A percentile compares a stretch with the other conserved stretches of the same genome.
Conservation (phyloP, 768 basidiomycete genomes). For the Panaeolus papilionaceus region DNA sequence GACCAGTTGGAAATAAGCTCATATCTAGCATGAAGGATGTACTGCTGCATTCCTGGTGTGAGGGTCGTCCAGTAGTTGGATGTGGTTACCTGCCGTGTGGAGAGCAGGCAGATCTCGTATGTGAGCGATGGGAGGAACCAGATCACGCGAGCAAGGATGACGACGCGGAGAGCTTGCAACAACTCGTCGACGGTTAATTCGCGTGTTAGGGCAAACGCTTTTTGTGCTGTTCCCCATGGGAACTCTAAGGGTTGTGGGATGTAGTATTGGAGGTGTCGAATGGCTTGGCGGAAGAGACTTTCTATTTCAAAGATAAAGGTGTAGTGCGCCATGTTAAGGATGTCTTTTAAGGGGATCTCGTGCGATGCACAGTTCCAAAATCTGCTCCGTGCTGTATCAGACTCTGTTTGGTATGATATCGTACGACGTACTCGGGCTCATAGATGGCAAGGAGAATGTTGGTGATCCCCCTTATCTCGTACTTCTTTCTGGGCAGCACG, state of each 20-base stretch:
- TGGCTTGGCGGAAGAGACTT: constrained; percentile 13
- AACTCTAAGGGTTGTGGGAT: constrained; percentile 9
- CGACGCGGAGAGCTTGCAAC: neutral
- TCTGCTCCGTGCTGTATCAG: neutral
- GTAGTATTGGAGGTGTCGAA: constrained; percentile 12
- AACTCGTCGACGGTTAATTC: neutral
- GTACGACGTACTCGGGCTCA: constrained; percentile 8
- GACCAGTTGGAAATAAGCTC: constrained; percentile 11
- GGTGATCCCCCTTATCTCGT: constrained; percentile 5
- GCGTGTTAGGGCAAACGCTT: neutral
- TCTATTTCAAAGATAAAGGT: constrained; percentile 4
- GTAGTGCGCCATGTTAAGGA: constrained; percentile 8
- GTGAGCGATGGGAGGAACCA: constrained; percentile 10
- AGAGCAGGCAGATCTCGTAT: constrained; percentile 1
- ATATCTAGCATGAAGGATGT: constrained; percentile 3
- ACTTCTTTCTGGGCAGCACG: neutral
- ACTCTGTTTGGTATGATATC: neutral
- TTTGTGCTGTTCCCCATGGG: neutral
- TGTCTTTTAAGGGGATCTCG: neutral
- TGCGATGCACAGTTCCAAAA: constrained; percentile 9
- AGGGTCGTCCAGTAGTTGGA: constrained; percentile 11
- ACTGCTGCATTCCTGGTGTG: constrained; percentile 9
- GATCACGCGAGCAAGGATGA: neutral
- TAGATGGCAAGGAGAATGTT: constrained; percentile 12
- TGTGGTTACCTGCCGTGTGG: neutral